These are phyloP conservation scores for Hibiscus tridactylites DNA, from an alignment of 345 rosid species.

Conservation along the genomic window DNA sequence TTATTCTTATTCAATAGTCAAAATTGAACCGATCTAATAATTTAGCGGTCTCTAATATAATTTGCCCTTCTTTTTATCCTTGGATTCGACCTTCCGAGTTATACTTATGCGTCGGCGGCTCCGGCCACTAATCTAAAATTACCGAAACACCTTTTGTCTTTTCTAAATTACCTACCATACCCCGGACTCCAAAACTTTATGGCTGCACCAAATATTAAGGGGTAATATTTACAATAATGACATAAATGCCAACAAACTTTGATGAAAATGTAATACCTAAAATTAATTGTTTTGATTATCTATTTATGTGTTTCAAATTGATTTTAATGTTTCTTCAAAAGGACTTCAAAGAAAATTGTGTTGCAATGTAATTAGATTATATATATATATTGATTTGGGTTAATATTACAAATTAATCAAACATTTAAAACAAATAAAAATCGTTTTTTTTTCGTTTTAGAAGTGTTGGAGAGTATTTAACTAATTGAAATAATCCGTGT, in stretches of 20 bases:
- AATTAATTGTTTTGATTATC: background rate
- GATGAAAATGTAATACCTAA: constrained; percentile 5
- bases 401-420: no score
- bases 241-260: background rate
- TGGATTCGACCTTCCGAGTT: background rate
- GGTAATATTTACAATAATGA: background rate
- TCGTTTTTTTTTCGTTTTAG: no score
- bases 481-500: no score
- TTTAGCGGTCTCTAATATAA: no score
- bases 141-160: constrained; percentile 14
- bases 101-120: constrained; percentile 12
- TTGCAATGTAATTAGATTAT: background rate
- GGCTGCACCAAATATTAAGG: background rate
- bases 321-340: background rate
- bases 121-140: background rate
- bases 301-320: background rate
- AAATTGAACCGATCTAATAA: no score
- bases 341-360: background rate
- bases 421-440: no score
- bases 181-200: background rate
- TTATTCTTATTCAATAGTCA: no score
- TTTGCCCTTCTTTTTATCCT: background rate
- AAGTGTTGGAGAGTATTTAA: no score
- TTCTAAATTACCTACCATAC: no score
- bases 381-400: no score